Evolutionary conservation across 768 basidiomycete species (phyloP).

Genomic region (Tephrocybe sp.): DNA sequence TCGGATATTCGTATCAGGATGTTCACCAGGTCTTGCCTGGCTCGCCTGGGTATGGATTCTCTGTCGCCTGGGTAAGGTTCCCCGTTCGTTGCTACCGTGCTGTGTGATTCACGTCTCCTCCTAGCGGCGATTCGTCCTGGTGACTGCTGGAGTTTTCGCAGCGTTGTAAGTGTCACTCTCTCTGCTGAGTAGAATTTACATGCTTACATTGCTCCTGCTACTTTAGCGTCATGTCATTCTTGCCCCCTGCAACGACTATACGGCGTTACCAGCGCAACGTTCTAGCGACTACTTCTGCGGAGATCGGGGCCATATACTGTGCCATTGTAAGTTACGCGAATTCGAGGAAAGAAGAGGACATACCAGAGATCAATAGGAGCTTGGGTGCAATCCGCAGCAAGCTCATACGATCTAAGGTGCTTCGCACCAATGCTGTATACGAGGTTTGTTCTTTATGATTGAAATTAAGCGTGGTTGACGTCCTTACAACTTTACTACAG

Average conservation of each 20-base stretch:
- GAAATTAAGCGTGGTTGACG: not conserved
- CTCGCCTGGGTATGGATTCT: conserved; percentile 58
- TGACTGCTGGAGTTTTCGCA: conserved; percentile 68
- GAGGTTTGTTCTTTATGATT: conserved; percentile 43
- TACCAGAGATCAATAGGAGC: conserved; percentile 57
- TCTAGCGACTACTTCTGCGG: conserved; percentile 64
- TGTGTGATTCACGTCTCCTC: not conserved
- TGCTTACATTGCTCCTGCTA: not conserved
- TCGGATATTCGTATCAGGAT: conserved; percentile 77
- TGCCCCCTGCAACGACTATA: conserved; percentile 76
- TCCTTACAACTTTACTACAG: conserved; percentile 40
- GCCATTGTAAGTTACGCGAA: conserved; percentile 73
- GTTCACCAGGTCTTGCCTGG: conserved; percentile 44
- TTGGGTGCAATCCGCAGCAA: conserved; percentile 77
- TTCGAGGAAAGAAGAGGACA: conserved; percentile 48
- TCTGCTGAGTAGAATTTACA: not conserved
- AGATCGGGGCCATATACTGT: conserved; percentile 75
- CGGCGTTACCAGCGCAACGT: conserved; percentile 71
- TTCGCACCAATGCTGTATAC: conserved; percentile 62
- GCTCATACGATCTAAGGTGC: conserved; percentile 56
- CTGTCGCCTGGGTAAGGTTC: conserved; percentile 69
- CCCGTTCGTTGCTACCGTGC: not conserved
- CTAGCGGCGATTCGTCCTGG: conserved; percentile 69
- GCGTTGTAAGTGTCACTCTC: conserved; percentile 59
- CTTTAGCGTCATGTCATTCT: conserved; percentile 62